Evolutionary conservation across 306 rosid genomes (phyloP), one percentile per base, ranked within the genome.

Genomic region (Castanospermum australe): DNA sequence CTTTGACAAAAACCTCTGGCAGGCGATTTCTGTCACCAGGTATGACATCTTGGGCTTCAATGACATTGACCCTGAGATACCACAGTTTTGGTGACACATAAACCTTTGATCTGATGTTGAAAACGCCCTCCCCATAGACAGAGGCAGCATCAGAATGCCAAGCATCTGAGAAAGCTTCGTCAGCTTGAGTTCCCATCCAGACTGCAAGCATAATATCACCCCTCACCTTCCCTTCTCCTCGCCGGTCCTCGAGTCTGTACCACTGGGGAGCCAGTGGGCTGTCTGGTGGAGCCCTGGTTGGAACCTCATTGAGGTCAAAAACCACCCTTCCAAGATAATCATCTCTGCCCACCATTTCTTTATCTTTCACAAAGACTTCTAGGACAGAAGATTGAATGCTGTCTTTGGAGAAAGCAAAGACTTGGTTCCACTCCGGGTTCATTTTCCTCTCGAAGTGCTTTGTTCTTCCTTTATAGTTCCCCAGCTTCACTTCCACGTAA

Each of bases 181-280:
- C 98, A 52, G 97, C 98, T 69, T 94, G 99, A 63, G 97, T 94
- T 66, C 99, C 99, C 94, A 92, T 92, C 99, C 99, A 94, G 0
- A 92, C 98, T 17, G 96, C 97, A 24, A 95, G 83, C 99, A 95
- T 95, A 79, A 95, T 85, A 35, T 95, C 98, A 1, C 99, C 99
- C 22, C 92, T 73, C 3, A 94, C 93, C 56, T 77, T 92, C 56
- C 97, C 94, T 1, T 84, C 92, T 21, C 95, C 92, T 1, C 88
- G 87, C 42, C 87, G 72, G 77, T 89, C 92, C 67, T 92, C 99
- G 30, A 94, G 84, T 59, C 97, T 77, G 74, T 94, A 92, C 99
- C 99, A 94, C 41, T 88, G 99, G 51, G 99, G 97, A 59, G 99
- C 99, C 64, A 95, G 83, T 0, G 97, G 94, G 32, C 99, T 95